These are phyloP conservation scores for Suillus subluteus DNA, from an alignment of 768 basidiomycete genomes.

Conservation along the genomic window DNA sequence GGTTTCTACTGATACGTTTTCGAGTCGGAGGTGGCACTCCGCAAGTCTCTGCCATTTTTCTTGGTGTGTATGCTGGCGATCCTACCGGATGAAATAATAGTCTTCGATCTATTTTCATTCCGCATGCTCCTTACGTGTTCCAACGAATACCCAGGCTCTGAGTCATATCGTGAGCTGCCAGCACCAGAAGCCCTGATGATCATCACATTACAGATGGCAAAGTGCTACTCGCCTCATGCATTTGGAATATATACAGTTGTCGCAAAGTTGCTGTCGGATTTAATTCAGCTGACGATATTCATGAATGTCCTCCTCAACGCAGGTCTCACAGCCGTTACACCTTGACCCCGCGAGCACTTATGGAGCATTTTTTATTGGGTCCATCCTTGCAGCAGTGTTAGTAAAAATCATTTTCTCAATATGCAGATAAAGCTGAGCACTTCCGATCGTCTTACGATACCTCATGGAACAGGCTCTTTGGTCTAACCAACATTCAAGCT, in stretches of 20 bases:
- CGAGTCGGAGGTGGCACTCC: not conserved
- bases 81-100: not conserved
- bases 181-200: not conserved
- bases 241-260: not conserved
- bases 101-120: not conserved
- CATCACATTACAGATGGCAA: not conserved
- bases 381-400: not conserved
- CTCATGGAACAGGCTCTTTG: slow-evolving; percentile 10
- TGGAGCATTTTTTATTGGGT: not conserved
- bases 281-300: not conserved
- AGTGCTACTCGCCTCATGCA: not conserved
- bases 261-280: not conserved
- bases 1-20: not conserved
- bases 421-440: not conserved
- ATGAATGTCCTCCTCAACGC: not conserved
- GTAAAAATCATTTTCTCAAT: not conserved
- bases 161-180: not conserved
- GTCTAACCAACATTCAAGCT: slow-evolving; percentile 11
- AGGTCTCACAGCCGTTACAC: too few relatives aligned
- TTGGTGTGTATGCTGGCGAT: not conserved
- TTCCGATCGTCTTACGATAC: not conserved
- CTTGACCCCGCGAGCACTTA: not conserved
- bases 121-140: not conserved
- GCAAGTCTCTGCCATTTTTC: not conserved
- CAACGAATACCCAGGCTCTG: not conserved